A percentile compares a stretch with the other conserved stretches of the same genome.
Conservation (phyloP, 805 yeast species). For the Candida loeiensis region DNA sequence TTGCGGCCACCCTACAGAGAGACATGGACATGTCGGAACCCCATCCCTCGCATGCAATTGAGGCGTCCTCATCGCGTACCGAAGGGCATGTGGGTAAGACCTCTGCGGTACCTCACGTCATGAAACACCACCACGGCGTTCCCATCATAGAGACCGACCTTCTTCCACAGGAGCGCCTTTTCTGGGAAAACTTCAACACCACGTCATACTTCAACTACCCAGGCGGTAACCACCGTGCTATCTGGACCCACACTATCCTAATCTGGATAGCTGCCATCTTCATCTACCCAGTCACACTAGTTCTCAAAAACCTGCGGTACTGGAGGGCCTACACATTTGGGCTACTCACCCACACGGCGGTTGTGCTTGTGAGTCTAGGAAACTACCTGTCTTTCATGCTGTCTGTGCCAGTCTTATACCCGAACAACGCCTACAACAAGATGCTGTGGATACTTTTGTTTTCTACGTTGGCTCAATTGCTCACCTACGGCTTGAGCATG, state of each 20-base stretch:
- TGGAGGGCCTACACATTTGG: constrained; percentile 23
- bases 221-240: constrained; percentile 45
- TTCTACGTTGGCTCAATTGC: constrained; percentile 50
- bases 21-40: constrained; percentile 3
- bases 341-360: constrained; percentile 39
- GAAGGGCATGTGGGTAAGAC: not conserved
- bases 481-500: constrained; percentile 41
- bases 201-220: constrained; percentile 57
- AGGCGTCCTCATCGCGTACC: not conserved
- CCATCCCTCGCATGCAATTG: not conserved
- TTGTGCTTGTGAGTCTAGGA: constrained; percentile 49
- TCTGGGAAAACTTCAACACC: constrained; percentile 78
- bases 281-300: constrained; percentile 65
- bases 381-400: constrained; percentile 54
- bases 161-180: constrained; percentile 66
- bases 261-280: constrained; percentile 45
- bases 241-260: constrained; percentile 53
- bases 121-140: constrained; percentile 57
- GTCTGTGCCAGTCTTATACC: constrained; percentile 65
- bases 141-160: constrained; percentile 69
- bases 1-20: not conserved
- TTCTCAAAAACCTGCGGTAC: constrained; percentile 57
- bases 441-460: constrained; percentile 61
- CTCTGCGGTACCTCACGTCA: constrained; percentile 33
- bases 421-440: constrained; percentile 66